These are phyloP conservation scores for Periconia digitata DNA, from an alignment of 2,329 filamentous ascomycete species.

Conservation along the genomic window DNA sequence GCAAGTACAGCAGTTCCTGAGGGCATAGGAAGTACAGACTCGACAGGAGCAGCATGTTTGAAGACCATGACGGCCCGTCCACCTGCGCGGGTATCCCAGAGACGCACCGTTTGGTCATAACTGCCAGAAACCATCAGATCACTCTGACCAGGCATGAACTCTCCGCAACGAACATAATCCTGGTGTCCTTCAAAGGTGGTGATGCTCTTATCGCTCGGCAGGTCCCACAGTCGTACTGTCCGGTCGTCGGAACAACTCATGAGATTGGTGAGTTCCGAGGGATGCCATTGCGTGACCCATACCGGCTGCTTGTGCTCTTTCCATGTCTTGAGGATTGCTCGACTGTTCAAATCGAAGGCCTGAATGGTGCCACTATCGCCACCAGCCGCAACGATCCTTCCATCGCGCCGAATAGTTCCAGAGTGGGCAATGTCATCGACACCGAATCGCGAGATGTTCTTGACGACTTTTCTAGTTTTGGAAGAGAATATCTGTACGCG, in stretches of 20 bases:
- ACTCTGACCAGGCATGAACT: slow-evolving; percentile 76
- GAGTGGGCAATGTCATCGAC: slow-evolving; percentile 82
- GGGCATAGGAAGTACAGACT: slow-evolving; percentile 83
- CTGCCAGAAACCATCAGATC: slow-evolving; percentile 81
- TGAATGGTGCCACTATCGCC: slow-evolving; percentile 92
- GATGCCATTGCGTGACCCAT: slow-evolving; percentile 91
- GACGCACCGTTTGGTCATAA: slow-evolving; percentile 89
- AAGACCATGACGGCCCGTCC: slow-evolving; percentile 77
- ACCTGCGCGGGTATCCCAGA: slow-evolving; percentile 87
- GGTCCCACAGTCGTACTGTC: slow-evolving; percentile 91
- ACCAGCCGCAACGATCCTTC: slow-evolving; percentile 84
- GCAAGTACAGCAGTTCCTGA: slow-evolving; percentile 85
- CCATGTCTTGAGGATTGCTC: slow-evolving; percentile 95
- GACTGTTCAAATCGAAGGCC: slow-evolving; percentile 87
- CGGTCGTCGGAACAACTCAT: slow-evolving; percentile 91
- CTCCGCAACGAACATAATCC: slow-evolving; percentile 88
- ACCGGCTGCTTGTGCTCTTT: slow-evolving; percentile 90
- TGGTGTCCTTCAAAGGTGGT: slow-evolving; percentile 81
- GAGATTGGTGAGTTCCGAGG: slow-evolving; percentile 78
- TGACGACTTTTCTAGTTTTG: slow-evolving; percentile 85
- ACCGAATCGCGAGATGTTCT: slow-evolving; percentile 86
- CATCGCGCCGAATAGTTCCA: slow-evolving; percentile 85
- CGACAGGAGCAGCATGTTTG: slow-evolving; percentile 87
- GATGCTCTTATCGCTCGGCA: slow-evolving; percentile 75
- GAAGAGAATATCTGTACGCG: slow-evolving; percentile 93